Evolutionary conservation across 352 stramenopile species (phyloP).

Genomic region (Pythium biforme): DNA sequence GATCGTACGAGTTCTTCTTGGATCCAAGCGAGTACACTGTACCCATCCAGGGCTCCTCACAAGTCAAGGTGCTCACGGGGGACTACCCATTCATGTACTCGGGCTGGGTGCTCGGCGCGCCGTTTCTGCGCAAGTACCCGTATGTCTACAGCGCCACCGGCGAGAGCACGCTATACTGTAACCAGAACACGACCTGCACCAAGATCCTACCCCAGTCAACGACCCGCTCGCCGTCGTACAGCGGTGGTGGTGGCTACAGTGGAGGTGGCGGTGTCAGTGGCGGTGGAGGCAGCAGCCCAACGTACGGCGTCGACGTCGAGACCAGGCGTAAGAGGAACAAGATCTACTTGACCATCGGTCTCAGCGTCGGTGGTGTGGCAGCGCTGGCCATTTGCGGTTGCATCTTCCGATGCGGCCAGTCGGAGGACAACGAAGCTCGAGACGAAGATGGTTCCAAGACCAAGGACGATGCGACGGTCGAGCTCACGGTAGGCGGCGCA

Average conservation of each 20-base stretch:
- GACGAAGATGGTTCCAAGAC: neutral
- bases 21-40: slow-evolving; percentile 9
- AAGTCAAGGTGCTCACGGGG: slow-evolving; percentile 4
- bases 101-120: neutral
- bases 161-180: slow-evolving; percentile 7
- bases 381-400: slow-evolving; percentile 4
- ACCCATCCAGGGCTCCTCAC: neutral
- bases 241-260: neutral
- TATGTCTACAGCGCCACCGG: slow-evolving; percentile 1
- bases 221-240: neutral
- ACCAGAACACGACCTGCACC: neutral
- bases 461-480: neutral
- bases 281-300: neutral
- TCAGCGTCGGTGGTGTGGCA: slow-evolving; percentile 5
- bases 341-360: slow-evolving; percentile 5
- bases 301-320: neutral
- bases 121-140: slow-evolving; percentile 17
- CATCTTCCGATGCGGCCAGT: slow-evolving; percentile 7
- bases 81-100: neutral
- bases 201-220: neutral
- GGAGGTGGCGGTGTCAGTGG: neutral
- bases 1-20: slow-evolving; percentile 9
- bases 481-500: neutral
- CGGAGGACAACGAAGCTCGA: neutral
- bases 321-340: slow-evolving; percentile 10